These are phyloP conservation scores for Flaveria trinervia DNA, from an alignment of 129 eudicot genomes.

Conservation along the genomic window DNA sequence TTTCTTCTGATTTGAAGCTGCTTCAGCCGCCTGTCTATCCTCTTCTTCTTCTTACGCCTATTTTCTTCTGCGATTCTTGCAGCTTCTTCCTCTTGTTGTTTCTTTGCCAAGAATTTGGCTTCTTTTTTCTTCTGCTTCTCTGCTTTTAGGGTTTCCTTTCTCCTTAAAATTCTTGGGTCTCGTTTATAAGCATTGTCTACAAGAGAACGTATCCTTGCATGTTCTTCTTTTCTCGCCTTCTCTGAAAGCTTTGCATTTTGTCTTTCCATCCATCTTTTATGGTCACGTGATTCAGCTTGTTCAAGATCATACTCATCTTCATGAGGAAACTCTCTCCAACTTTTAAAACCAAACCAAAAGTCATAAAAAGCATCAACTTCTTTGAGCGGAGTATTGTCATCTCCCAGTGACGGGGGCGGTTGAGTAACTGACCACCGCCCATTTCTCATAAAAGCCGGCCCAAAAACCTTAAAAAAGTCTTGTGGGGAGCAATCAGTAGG, in stretches of 20 bases:
- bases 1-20: constrained; percentile 74
- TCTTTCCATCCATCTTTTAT: constrained; percentile 98
- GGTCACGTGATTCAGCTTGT: constrained; percentile 98
- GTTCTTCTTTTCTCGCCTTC: constrained; percentile 91
- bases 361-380: constrained; percentile 79
- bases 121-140: constrained; percentile 88
- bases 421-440: constrained; percentile 94
- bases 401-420: constrained; percentile 76
- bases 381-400: constrained; percentile 57
- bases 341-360: constrained; percentile 78
- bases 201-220: constrained; percentile 66
- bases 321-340: constrained; percentile 56
- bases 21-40: constrained; percentile 75
- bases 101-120: constrained; percentile 72
- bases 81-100: constrained; percentile 85
- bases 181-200: constrained; percentile 86
- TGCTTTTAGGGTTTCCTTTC: constrained; percentile 71
- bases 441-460: constrained; percentile 91
- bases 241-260: constrained; percentile 87
- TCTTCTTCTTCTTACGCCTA: constrained; percentile 68
- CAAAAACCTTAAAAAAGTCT: constrained; percentile 84
- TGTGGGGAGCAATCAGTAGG: constrained; percentile 89
- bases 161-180: constrained; percentile 73
- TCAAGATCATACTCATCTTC: constrained; percentile 94
- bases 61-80: constrained; percentile 74